phyloP scores from a whole-genome alignment of 2,329 filamentous ascomycete species.

The Diaporthe sp. region DNA sequence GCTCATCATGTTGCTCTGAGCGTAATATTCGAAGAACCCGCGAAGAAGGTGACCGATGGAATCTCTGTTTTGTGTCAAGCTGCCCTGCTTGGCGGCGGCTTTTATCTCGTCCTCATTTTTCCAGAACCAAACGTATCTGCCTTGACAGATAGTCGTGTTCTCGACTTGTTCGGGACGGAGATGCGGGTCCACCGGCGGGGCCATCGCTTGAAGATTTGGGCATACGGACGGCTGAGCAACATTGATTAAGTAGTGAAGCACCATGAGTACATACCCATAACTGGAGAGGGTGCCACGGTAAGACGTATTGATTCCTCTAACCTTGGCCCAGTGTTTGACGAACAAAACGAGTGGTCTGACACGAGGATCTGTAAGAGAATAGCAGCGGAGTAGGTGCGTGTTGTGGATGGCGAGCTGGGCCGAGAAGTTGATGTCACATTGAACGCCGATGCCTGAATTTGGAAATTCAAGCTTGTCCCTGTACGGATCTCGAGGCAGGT shows the following conservation, averaged over 20 bases:
- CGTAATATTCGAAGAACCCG: conserved; percentile 92
- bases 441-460: conserved; percentile 82
- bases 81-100: conserved; percentile 68
- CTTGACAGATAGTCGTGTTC: conserved; percentile 67
- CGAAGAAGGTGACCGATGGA: conserved; percentile 79
- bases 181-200: conserved; percentile 57
- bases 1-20: conserved; percentile 70
- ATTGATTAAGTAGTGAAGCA: conserved; percentile 91
- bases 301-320: conserved; percentile 86
- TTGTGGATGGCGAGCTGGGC: conserved; percentile 88
- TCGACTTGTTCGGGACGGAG: conserved; percentile 55
- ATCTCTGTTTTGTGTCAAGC: conserved; percentile 78
- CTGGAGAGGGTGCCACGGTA: conserved; percentile 90
- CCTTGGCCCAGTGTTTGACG: conserved; percentile 92
- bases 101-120: conserved; percentile 79
- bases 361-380: conserved; percentile 82
- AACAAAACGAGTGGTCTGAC: conserved; percentile 86
- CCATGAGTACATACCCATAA: conserved; percentile 94
- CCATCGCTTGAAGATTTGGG: conserved; percentile 81
- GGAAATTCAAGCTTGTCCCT: conserved; percentile 81
- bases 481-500: conserved; percentile 68
- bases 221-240: conserved; percentile 84
- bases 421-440: conserved; percentile 93
- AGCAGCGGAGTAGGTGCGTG: conserved; percentile 85
- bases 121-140: conserved; percentile 83